Evolutionary conservation across 108 stramenopile species (phyloP), one percentile per base, ranked within the genome.

Genomic region (Parietichytrium sp.): DNA sequence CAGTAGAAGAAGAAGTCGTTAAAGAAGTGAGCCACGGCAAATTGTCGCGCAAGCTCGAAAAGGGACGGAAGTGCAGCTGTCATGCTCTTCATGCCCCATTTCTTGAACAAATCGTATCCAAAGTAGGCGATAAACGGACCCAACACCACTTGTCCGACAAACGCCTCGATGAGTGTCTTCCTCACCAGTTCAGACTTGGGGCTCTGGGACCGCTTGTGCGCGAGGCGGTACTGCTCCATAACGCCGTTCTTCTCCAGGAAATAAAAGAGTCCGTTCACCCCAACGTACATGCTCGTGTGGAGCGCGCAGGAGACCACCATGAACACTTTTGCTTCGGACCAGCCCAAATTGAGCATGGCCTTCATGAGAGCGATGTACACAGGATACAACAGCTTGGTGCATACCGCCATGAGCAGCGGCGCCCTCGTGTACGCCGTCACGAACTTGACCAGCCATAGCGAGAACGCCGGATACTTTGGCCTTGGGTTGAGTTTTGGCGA

Each of bases 1-100:
- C 81, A 85, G 54, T 85, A 85, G 79, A 85, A 85, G 51, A 79
- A 51, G 36, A 81, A 30, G 54, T 83, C 79, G 42, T 85, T 83
- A 50, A 85, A 80, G 47, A 82, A 47, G 61, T 82, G 82, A 15
- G 52, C 82, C 3, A 78, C 52, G 3, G 42, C 82, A 55, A 82
- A 82, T n/a, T 33, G n/a, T 42, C 45, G 36, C 38, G 23, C 36
- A 72, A 72, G 61, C 29, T 0, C 6, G 38, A 25, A 16, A 10
- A 72, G 25, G 6, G 38, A n/a, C 23, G 61, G 61, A n/a, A 72
- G 33, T 7, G 15, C 23, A 1, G 38, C 42, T 7, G 33, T 72
- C 33, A 72, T 33, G 0, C 45, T 42, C 12, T 33, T 33, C 61
- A 72, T 72, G 42, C 61, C 61, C 15, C 36, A 10, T 1, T 27